These are phyloP conservation scores for Allantophomopsis cytisporea DNA, from an alignment of 2,329 filamentous ascomycete genomes.

Conservation along the genomic window DNA sequence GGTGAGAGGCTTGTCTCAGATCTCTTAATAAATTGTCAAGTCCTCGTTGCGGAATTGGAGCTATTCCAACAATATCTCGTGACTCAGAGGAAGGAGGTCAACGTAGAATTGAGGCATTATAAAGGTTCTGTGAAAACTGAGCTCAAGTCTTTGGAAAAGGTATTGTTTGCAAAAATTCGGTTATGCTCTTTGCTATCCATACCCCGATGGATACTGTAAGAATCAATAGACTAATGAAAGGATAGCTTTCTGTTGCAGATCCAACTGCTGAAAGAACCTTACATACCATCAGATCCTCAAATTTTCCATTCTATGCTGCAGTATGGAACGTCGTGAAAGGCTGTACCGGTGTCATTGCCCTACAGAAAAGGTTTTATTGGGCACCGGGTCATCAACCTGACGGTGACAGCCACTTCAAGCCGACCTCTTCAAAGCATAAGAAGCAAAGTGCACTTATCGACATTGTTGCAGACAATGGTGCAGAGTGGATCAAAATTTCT, in stretches of 20 bases:
- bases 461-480: conserved; percentile 46
- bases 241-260: conserved; percentile 11
- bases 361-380: conserved; percentile 42
- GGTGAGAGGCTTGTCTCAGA: conserved; percentile 7
- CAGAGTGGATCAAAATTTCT: conserved; percentile 56
- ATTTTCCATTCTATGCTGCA: conserved; percentile 49
- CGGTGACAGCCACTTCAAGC: conserved; percentile 5
- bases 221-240: conserved; percentile 1
- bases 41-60: conserved; percentile 28
- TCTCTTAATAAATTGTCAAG: conserved; percentile 16
- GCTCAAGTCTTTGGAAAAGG: conserved; percentile 29
- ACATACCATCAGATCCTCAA: conserved; percentile 51
- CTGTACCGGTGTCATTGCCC: conserved; percentile 38
- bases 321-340: conserved; percentile 49
- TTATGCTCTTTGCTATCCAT: conserved; percentile 3
- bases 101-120: conserved; percentile 34
- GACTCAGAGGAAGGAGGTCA: conserved; percentile 26
- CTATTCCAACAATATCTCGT: conserved; percentile 26
- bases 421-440: conserved; percentile 4
- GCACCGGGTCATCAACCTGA: conserved; percentile 8
- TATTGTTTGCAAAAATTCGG: conserved; percentile 9
- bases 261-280: conserved; percentile 19
- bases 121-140: conserved; percentile 31
- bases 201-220: background rate
- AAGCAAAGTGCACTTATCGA: conserved; percentile 40